phyloP scores from a whole-genome alignment of 805 yeast genomes.

The Ogataea corticis region DNA sequence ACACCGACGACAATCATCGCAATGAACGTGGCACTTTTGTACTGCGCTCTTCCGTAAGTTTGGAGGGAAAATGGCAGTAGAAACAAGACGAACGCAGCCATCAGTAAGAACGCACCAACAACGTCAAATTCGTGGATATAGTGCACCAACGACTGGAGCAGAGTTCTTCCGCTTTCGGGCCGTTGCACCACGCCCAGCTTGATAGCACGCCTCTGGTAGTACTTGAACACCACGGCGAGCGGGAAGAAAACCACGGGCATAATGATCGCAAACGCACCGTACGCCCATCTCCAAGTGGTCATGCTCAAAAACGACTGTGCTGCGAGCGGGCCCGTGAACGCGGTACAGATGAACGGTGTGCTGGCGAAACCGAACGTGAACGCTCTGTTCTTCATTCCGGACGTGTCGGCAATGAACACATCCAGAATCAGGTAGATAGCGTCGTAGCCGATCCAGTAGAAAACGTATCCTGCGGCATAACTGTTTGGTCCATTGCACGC shows the following conservation, averaged over 20 bases:
- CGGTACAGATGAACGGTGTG: slow-evolving; percentile 36
- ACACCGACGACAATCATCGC: slow-evolving; percentile 46
- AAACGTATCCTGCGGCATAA: slow-evolving; percentile 34
- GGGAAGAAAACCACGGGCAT: slow-evolving; percentile 40
- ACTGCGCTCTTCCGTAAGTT: slow-evolving; percentile 32
- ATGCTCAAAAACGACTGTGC: slow-evolving; percentile 39
- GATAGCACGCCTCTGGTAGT: slow-evolving; percentile 31
- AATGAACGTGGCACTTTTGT: slow-evolving; percentile 42
- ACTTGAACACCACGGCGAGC: slow-evolving; percentile 28
- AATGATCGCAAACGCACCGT: slow-evolving; percentile 49
- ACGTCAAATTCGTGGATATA: slow-evolving; percentile 38
- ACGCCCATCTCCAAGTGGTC: slow-evolving; percentile 56
- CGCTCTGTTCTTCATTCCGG: slow-evolving; percentile 33
- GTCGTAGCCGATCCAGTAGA: slow-evolving; percentile 33
- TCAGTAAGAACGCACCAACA: slow-evolving; percentile 36
- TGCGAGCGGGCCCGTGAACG: slow-evolving; percentile 34
- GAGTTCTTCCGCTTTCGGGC: slow-evolving; percentile 19
- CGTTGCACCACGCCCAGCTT: slow-evolving; percentile 23
- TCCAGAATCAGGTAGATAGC: slow-evolving; percentile 30
- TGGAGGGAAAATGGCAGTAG: slow-evolving; percentile 41
- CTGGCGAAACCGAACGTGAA: slow-evolving; percentile 32
- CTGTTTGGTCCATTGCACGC: slow-evolving; percentile 27
- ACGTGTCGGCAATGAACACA: slow-evolving; percentile 33
- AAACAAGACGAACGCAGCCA: slow-evolving; percentile 36
- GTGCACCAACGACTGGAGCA: slow-evolving; percentile 18